Evolutionary conservation across 495 filamentous ascomycete species (phyloP).

Genomic region (Lineolata rhizophorae): DNA sequence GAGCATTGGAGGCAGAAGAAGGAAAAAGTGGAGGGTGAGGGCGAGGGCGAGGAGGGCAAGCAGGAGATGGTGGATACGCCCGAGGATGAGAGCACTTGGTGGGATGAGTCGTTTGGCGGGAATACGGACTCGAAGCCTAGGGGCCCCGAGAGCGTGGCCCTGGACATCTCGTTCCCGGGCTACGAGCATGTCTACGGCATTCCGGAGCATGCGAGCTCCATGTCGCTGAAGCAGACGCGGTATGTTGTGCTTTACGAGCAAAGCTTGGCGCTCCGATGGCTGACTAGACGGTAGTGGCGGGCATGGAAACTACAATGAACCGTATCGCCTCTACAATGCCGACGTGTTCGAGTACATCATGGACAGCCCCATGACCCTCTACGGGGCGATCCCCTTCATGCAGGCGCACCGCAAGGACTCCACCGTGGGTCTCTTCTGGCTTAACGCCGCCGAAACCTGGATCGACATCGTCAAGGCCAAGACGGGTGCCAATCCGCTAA

Average conservation of each 20-base stretch:
- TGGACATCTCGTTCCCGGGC: constrained; percentile 81
- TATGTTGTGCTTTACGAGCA: too few species aligned
- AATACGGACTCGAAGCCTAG: constrained; percentile 84
- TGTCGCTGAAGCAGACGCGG: constrained; percentile 69
- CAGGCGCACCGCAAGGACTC: constrained; percentile 86
- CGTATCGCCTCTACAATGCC: constrained; percentile 89
- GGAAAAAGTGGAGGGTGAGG: constrained; percentile 35
- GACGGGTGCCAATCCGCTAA: constrained; percentile 49
- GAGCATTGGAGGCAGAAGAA: constrained; percentile 91
- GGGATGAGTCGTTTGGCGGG: constrained; percentile 90
- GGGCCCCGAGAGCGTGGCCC: constrained; percentile 68
- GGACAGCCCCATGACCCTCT: constrained; percentile 96
- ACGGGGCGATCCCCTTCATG: constrained; percentile 90
- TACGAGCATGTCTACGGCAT: constrained; percentile 90
- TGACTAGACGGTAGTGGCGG: too few species aligned
- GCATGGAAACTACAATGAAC: constrained; percentile 61
- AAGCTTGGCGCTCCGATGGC: too few species aligned
- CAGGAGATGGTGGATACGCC: too few species aligned
- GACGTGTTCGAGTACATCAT: constrained; percentile 97
- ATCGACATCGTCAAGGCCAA: constrained; percentile 79
- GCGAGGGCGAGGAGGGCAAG: constrained; percentile 17
- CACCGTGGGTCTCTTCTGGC: constrained; percentile 94
- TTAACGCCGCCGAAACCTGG: constrained; percentile 96
- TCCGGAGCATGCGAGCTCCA: constrained; percentile 72
- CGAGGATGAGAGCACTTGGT: constrained; percentile 83